Conservation (phyloP, 371 early-diverging fungal genomes). For the Mucor mucedo region DNA sequence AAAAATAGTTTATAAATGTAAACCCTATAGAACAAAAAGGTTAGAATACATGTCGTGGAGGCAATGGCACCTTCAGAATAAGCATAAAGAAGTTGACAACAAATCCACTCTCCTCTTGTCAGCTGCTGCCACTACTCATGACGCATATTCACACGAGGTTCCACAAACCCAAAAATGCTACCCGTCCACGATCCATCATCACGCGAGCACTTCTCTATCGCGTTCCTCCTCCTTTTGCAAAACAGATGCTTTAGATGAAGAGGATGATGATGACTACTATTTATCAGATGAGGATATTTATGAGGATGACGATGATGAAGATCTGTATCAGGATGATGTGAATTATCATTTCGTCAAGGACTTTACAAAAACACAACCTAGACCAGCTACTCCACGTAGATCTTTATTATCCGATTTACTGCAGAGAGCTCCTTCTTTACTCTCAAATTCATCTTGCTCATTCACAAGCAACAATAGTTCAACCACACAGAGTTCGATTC, state of each 20-base stretch:
- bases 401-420: conserved; percentile 32
- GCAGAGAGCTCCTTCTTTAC: conserved; percentile 20
- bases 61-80: conserved; percentile 29
- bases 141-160: conserved; percentile 32
- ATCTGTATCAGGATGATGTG: conserved; percentile 20
- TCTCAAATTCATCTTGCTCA: conserved; percentile 24
- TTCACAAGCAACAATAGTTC: conserved; percentile 11
- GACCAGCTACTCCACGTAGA: conserved; percentile 26
- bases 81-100: conserved; percentile 13
- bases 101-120: conserved; percentile 21
- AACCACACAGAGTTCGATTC: conserved; percentile 4
- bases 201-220: background rate
- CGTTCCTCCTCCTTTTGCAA: background rate
- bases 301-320: conserved; percentile 19
- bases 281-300: conserved; percentile 14
- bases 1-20: conserved; percentile 29
- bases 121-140: conserved; percentile 26
- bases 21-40: conserved; percentile 22
- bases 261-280: conserved; percentile 25
- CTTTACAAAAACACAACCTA: conserved; percentile 29
- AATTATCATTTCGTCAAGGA: conserved; percentile 13
- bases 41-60: conserved; percentile 42
- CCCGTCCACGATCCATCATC: conserved; percentile 10
- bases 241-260: conserved; percentile 5
- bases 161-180: conserved; percentile 18